These are phyloP conservation scores for Pneumocystis canis DNA, from an alignment of 1,139 yeast genomes.

Conservation along the genomic window DNA sequence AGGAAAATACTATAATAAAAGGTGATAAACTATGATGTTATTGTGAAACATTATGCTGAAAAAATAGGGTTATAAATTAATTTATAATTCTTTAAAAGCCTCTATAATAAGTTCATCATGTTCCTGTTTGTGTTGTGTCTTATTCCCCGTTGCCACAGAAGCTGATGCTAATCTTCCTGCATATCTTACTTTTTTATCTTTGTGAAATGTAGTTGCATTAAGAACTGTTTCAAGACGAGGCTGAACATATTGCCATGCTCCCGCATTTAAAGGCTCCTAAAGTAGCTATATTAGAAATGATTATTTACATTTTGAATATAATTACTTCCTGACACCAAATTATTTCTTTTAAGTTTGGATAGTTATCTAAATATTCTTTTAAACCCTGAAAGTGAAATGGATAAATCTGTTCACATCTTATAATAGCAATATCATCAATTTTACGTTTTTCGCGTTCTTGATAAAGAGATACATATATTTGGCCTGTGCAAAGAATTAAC, in stretches of 20 bases:
- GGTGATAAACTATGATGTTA: background rate
- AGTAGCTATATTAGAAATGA: background rate
- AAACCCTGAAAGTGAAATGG: conserved; percentile 98
- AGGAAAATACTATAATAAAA: no score
- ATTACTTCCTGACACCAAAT: conserved; percentile 82
- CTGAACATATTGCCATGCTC: conserved; percentile 61
- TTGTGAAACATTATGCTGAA: background rate
- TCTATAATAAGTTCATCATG: conserved; percentile 76
- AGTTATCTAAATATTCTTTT: conserved; percentile 65
- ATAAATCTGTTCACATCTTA: conserved; percentile 86
- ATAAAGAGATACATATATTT: conserved; percentile 82
- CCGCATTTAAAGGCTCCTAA: conserved; percentile 92
- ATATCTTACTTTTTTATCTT: conserved; percentile 50
- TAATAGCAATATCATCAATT: conserved; percentile 71
- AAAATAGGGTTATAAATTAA: background rate
- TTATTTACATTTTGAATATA: background rate
- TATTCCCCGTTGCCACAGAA: conserved; percentile 94
- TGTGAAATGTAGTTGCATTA: conserved; percentile 56
- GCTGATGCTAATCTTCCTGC: conserved; percentile 98
- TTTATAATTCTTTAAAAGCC: conserved; percentile 32
- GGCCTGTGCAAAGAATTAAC: conserved; percentile 75
- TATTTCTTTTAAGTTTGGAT: conserved; percentile 72
- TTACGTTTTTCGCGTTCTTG: conserved; percentile 69
- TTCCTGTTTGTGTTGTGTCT: conserved; percentile 74
- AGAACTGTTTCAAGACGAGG: conserved; percentile 73